Base-by-base conservation (phyloP, 495 filamentous ascomycete species). In the Aspergillus panamensis region DNA sequence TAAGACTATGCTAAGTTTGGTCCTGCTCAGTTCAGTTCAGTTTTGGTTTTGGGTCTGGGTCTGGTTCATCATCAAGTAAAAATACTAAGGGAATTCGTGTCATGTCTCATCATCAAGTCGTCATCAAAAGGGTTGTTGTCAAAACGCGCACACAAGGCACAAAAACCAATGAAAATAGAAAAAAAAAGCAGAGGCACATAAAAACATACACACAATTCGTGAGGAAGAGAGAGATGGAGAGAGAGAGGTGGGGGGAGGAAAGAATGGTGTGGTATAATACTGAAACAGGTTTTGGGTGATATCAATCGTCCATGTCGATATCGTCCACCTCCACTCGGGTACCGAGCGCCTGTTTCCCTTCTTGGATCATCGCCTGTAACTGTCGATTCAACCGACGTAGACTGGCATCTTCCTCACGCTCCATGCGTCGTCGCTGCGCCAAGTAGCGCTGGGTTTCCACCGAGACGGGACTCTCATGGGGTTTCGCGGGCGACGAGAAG, bases 261-360 rank as follows among this genome's bases (percentile, higher is more conserved):
- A 44, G 19, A 37, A 57, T 9, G 17, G 32, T n/a, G 55, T 14
- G 14, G 14, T 30, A 30, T 14, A 54, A 29, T 47, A 14, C 40
- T 50, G 43, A 55, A 44, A 25, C 31, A 21, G n/a, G 55, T 35
- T 19, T 19, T 8, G 14, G 9, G 19, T 6, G 25, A 25, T 25
- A 25, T 59, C 64, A 69, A 53, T 69, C 68, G 17, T 81, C 79
- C 71, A 82, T 76, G 13, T 77, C 75, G 50, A 82, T 77, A 43
- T 85, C 82, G 57, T 87, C 83, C 47, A 97, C 80, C 65, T 90
- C 87, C 16, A 91, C 78, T 50, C 77, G 92, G 32, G 90, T 88
- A 10, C 89, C 91, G 19, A 97, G 65, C 12, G 94, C 94, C 65
- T 94, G 89, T 66, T 86, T 88, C 0, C 91, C 94, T 69, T 97